Base-by-base conservation (phyloP, 1,284 basidiomycete genomes). In the Lignosus rhinocerotis region DNA sequence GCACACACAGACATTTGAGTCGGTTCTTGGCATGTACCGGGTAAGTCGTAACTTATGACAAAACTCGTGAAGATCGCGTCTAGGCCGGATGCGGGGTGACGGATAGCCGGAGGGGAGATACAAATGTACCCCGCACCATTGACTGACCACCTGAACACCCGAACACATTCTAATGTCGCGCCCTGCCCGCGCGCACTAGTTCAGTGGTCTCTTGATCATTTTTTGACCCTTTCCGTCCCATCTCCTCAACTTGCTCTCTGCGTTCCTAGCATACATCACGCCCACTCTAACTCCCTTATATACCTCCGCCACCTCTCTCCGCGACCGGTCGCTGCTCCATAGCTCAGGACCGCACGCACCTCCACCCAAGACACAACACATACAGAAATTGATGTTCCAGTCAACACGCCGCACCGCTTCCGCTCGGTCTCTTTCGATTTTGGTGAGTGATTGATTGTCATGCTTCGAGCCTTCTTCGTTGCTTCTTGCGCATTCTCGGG, bases 21-120 rank as follows among this genome's bases (percentile, higher is more conserved):
- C 55, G 55, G 49, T 21, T 47, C 30, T 51, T 48, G 46, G 45
- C 32, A 33, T 48, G 21, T 41, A 34, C 51, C 38, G 39, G 30
- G n/a, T 14, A 3, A 38, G 34, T 11, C 21, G 30, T 14, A 44
- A 16, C 43, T 12, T 21, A 7, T 34, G 17, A 14, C 32, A 56
- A 63, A 61, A 48, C 62, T 54, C 62, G 59, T 64, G 62, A 56
- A 47, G 30, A 25, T 19, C 46, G 43, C 19, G 53, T 21, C 30
- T 48, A 44, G 12, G 47, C 59, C 63, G 63, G 63, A 58, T 60
- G 60, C 63, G 63, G 63, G 60, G 60, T 52, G 43, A 55, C 36
- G 39, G 53, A 39, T 64, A 60, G 58, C 63, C 63, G 63, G 63
- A 56, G 56, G 42, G 33, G 4, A 33, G 7, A 21, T 60, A 58